phyloP scores from a whole-genome alignment of 306 rosid species.

The Trichosanthes cucumerina region DNA sequence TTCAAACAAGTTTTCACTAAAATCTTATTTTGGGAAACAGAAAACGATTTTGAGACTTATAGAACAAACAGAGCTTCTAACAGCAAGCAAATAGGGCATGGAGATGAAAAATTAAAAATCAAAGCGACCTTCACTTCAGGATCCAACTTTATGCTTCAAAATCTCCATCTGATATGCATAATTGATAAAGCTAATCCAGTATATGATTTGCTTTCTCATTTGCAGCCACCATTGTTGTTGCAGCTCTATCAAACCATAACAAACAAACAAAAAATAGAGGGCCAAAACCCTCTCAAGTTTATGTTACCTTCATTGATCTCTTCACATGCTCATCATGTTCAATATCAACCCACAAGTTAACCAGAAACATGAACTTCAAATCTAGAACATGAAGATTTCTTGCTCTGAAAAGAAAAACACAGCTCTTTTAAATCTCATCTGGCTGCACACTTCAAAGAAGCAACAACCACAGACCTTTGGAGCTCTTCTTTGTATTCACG shows the following conservation, averaged over 20 bases:
- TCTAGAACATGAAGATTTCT: neutral
- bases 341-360: neutral
- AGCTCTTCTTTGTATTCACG: neutral
- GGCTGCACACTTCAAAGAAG: neutral
- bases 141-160: neutral
- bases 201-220: neutral
- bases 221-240: neutral
- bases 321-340: neutral
- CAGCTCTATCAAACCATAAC: neutral
- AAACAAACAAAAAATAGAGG: neutral
- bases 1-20: neutral
- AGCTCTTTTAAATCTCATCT: neutral
- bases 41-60: neutral
- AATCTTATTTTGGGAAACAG: too few relatives aligned
- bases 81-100: neutral
- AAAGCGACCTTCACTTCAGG: too few relatives aligned
- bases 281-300: neutral
- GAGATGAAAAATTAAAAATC: neutral
- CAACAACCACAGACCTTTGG: neutral
- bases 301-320: neutral
- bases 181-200: neutral
- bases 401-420: neutral
- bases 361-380: neutral
- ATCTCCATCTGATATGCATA: neutral
- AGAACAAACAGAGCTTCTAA: neutral